Conservation (phyloP, 257 asterid species). For the Solanum bukasovii region DNA sequence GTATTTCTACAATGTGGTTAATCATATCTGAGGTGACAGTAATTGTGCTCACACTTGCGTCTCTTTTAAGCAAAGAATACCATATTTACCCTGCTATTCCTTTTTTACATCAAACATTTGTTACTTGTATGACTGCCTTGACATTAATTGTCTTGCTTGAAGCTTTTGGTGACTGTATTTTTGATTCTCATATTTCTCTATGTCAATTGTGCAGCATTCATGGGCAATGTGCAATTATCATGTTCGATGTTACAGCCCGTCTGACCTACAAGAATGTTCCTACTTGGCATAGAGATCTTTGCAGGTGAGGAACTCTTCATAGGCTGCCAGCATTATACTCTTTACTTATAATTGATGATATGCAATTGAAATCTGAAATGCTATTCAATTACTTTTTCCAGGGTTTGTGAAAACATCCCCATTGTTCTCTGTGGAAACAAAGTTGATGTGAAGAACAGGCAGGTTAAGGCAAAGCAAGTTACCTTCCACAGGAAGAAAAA, state of each 20-base stretch:
- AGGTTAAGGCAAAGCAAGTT: conserved; percentile 72
- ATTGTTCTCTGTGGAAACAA: conserved; percentile 66
- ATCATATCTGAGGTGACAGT: not conserved
- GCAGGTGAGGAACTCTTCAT: conserved; percentile 36
- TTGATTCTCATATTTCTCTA: not conserved
- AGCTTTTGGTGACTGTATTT: not conserved
- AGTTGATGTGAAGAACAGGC: conserved; percentile 72
- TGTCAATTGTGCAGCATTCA: conserved; percentile 36
- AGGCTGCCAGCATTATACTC: not conserved
- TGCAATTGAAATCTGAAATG: not conserved
- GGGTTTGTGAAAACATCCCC: conserved; percentile 68
- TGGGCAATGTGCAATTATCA: conserved; percentile 76
- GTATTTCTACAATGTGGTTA: not conserved
- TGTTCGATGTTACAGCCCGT: conserved; percentile 79
- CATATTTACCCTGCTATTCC: not conserved
- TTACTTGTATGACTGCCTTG: not conserved
- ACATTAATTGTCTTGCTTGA: not conserved
- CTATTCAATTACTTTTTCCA: not conserved
- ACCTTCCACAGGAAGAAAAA: conserved; percentile 68
- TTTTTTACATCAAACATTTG: not conserved
- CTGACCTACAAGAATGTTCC: conserved; percentile 79
- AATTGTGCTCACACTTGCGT: not conserved
- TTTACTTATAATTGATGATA: not conserved
- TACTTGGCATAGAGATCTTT: conserved; percentile 80
- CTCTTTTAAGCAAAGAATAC: not conserved